Conservation (phyloP, 2,329 filamentous ascomycete genomes). For the Calonectria pteridis region DNA sequence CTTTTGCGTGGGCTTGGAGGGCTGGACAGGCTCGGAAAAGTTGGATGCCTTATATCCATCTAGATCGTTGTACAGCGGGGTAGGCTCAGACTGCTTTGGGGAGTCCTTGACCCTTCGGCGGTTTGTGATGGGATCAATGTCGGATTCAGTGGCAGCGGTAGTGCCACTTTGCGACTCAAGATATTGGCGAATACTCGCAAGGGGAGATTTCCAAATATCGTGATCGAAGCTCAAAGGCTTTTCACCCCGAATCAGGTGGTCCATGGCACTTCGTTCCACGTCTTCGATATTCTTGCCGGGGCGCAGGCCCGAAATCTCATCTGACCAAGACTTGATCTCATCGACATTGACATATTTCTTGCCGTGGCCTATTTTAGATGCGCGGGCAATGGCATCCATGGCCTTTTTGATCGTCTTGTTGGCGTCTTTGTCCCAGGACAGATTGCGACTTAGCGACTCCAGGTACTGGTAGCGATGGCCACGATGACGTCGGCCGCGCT, state of each 20-base stretch:
- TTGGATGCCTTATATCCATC: slow-evolving; percentile 51
- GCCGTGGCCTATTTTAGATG: slow-evolving; percentile 50
- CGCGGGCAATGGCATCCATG: slow-evolving; percentile 51
- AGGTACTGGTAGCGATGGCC: slow-evolving; percentile 59
- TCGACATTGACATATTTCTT: slow-evolving; percentile 53
- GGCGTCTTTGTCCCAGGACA: slow-evolving; percentile 61
- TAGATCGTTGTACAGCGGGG: slow-evolving; percentile 48
- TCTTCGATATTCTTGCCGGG: slow-evolving; percentile 59
- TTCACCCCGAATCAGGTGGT: slow-evolving; percentile 56
- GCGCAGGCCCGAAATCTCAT: slow-evolving; percentile 53
- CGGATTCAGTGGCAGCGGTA: slow-evolving; percentile 34
- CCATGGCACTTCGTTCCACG: slow-evolving; percentile 58
- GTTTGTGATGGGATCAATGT: slow-evolving; percentile 72
- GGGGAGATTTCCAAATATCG: slow-evolving; percentile 47
- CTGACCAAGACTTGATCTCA: slow-evolving; percentile 51
- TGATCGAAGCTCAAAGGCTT: slow-evolving; percentile 34
- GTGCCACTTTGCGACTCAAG: slow-evolving; percentile 39
- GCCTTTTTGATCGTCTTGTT: slow-evolving; percentile 56
- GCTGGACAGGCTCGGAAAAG: slow-evolving; percentile 36
- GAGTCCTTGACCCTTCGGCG: slow-evolving; percentile 56
- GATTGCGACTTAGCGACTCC: slow-evolving; percentile 58
- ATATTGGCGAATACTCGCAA: slow-evolving; percentile 51
- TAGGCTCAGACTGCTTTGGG: slow-evolving; percentile 33
- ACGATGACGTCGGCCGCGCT: slow-evolving; percentile 59
- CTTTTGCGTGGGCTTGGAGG: slow-evolving; percentile 42